Evolutionary conservation across 164 flowering plant species (phyloP).

Genomic region (Akebia trifoliata): DNA sequence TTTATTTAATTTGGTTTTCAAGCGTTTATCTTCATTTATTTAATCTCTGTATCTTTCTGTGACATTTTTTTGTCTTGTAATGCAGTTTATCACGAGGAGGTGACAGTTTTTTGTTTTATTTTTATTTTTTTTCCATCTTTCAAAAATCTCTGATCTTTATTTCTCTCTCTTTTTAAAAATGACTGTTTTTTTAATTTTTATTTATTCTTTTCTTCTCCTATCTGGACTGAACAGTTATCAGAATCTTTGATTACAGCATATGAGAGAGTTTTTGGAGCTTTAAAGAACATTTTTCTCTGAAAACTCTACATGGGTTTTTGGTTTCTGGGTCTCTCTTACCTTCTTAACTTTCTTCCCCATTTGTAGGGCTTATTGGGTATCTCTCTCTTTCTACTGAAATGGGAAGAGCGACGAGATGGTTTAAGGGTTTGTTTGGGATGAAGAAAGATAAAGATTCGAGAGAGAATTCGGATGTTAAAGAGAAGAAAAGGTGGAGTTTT

Average conservation of each 20-base stretch:
- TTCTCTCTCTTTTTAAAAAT: slow-evolving; percentile 5
- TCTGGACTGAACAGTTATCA: slow-evolving; percentile 8
- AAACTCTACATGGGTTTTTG: background rate
- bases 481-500: slow-evolving; percentile 71
- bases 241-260: slow-evolving; percentile 16
- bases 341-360: too few species aligned
- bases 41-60: slow-evolving; percentile 37
- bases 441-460: slow-evolving; percentile 66
- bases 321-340: slow-evolving; percentile 9
- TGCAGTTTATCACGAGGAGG: slow-evolving; percentile 59
- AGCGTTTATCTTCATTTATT: background rate
- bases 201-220: slow-evolving; percentile 10
- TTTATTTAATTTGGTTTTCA: slow-evolving; percentile 12
- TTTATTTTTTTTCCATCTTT: slow-evolving; percentile 14
- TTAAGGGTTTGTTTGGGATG: slow-evolving; percentile 60
- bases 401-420: slow-evolving; percentile 82
- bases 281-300: too few species aligned
- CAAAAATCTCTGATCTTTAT: slow-evolving; percentile 17
- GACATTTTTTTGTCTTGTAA: slow-evolving; percentile 58
- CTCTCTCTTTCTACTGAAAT: slow-evolving; percentile 29
- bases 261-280: slow-evolving; percentile 11
- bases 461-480: slow-evolving; percentile 27
- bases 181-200: too few species aligned
- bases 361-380: too few species aligned
- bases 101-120: slow-evolving; percentile 34